phyloP scores from a whole-genome alignment of 2,329 filamentous ascomycete species.

The Sclerotinia trifoliorum region DNA sequence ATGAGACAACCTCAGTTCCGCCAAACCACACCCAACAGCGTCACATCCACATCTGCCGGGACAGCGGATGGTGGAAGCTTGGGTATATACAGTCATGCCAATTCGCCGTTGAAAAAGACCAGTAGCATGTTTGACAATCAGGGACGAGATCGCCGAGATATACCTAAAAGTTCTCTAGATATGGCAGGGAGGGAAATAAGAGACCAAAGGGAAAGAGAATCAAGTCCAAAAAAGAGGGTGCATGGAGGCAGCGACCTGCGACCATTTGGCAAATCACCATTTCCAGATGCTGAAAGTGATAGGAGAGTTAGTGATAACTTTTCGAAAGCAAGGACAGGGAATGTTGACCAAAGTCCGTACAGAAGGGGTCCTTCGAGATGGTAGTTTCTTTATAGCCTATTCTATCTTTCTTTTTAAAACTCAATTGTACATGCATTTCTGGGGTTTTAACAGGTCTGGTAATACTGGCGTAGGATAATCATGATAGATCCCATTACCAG shows the following conservation, averaged over 20 bases:
- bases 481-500: background rate
- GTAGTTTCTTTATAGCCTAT: constrained; percentile 19
- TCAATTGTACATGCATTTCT: constrained; percentile 13
- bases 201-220: constrained; percentile 36
- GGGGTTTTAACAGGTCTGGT: background rate
- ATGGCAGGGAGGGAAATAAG: constrained; percentile 49
- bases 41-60: constrained; percentile 31
- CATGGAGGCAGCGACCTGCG: constrained; percentile 26
- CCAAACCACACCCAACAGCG: constrained; percentile 42
- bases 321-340: constrained; percentile 25
- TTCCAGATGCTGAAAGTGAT: constrained; percentile 27
- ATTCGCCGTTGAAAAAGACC: constrained; percentile 80
- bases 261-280: constrained; percentile 22
- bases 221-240: constrained; percentile 35
- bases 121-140: constrained; percentile 60
- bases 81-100: constrained; percentile 75
- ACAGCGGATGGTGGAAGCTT: constrained; percentile 70
- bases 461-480: background rate
- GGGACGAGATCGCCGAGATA: constrained; percentile 43
- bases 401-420: constrained; percentile 1
- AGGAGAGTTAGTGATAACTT: constrained; percentile 30
- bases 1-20: constrained; percentile 56
- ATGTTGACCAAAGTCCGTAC: constrained; percentile 31
- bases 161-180: constrained; percentile 59
- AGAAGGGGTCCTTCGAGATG: constrained; percentile 35